Conservation (phyloP, 2,329 filamentous ascomycete genomes). For the Stromatinia cepivora region DNA sequence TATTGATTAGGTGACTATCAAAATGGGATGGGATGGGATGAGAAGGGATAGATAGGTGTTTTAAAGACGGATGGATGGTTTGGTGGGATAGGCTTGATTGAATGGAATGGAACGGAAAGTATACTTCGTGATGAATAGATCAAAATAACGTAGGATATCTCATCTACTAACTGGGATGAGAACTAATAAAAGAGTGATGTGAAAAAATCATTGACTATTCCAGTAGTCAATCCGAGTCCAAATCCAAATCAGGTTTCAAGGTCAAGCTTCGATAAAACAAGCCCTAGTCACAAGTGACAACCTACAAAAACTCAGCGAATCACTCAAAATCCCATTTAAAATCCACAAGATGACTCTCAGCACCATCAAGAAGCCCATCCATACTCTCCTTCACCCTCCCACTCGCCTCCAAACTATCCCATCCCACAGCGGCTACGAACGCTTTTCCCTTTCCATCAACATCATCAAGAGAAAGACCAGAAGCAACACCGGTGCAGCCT, state of each 20-base stretch:
- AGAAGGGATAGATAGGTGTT: no score
- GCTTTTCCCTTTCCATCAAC: conserved; percentile 6
- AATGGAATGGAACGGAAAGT: no score
- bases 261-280: neutral
- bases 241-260: neutral
- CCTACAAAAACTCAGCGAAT: neutral
- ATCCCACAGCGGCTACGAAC: conserved; percentile 2
- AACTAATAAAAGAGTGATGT: neutral
- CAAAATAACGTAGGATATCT: neutral
- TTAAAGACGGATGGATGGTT: no score
- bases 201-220: neutral
- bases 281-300: neutral
- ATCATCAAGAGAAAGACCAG: conserved; percentile 4
- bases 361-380: neutral
- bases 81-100: no score
- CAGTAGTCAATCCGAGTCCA: neutral
- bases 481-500: conserved; percentile 36
- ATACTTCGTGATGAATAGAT: neutral
- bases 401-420: conserved; percentile 7
- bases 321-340: conserved; percentile 5
- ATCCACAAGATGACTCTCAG: conserved; percentile 8
- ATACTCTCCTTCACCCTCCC: neutral
- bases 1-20: no score
- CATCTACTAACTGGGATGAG: accelerated
- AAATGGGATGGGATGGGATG: no score